Conservation (phyloP, 257 asterid genomes). For the Orobanche coerulescens region DNA sequence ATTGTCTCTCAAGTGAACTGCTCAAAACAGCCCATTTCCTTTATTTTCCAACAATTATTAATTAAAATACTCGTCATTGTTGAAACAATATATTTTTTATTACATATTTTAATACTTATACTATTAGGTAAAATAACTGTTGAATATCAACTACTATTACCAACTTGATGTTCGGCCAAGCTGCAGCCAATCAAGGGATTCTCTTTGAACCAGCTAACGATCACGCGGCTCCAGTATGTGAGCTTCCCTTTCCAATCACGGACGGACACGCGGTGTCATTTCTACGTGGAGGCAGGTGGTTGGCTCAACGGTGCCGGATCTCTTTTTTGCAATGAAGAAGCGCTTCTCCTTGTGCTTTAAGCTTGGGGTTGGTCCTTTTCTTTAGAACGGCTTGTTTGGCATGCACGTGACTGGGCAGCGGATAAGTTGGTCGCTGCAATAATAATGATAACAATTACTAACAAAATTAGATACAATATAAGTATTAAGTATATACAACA, state of each 20-base stretch:
- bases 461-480: no score
- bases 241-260: conserved; percentile 21
- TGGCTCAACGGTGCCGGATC: conserved; percentile 26
- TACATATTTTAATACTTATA: no score
- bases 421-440: neutral
- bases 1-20: no score
- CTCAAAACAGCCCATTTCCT: no score
- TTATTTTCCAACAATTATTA: no score
- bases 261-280: conserved; percentile 22
- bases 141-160: no score
- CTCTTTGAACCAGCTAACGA: neutral
- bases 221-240: conserved; percentile 25
- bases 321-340: neutral
- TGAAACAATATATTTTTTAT: no score
- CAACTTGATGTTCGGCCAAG: no score
- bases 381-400: conserved; percentile 28
- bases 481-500: no score
- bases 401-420: conserved; percentile 27
- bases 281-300: conserved; percentile 15
- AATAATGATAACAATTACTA: neutral
- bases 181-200: no score
- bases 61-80: no score
- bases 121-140: no score
- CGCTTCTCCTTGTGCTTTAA: neutral
- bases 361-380: conserved; percentile 12